These are phyloP conservation scores for Gentiana dahurica DNA, from an alignment of 257 asterid genomes.

Conservation along the genomic window DNA sequence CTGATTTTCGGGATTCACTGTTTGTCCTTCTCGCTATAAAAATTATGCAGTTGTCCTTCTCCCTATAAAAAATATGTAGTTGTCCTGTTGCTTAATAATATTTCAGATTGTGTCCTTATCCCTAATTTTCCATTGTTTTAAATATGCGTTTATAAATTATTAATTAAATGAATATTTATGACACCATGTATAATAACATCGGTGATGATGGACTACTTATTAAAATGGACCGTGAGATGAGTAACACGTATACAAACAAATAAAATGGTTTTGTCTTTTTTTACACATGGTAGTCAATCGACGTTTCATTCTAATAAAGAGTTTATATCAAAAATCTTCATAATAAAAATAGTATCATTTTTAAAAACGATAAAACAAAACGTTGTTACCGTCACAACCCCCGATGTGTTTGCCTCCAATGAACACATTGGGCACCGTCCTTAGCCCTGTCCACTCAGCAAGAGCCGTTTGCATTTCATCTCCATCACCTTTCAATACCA, in stretches of 20 bases:
- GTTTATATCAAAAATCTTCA: background rate
- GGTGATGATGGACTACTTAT: background rate
- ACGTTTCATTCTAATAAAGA: background rate
- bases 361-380: background rate
- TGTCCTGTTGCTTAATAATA: too few relatives aligned
- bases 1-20: too few relatives aligned
- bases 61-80: too few relatives aligned
- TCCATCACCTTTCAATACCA: slow-evolving; percentile 47
- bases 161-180: background rate
- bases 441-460: slow-evolving; percentile 71
- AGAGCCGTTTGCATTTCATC: slow-evolving; percentile 55
- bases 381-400: slow-evolving; percentile 61
- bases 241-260: too few relatives aligned
- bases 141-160: background rate
- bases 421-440: slow-evolving; percentile 79
- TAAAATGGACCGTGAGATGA: too few relatives aligned
- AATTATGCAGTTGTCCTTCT: too few relatives aligned
- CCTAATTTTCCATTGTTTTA: too few relatives aligned
- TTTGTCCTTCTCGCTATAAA: too few relatives aligned
- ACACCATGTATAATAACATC: background rate
- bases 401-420: slow-evolving; percentile 77
- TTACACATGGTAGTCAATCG: background rate
- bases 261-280: too few relatives aligned
- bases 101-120: too few relatives aligned
- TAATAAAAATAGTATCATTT: background rate